Conservation (phyloP, 202 grass and related monocot species). For the Saccharum hybrid region DNA sequence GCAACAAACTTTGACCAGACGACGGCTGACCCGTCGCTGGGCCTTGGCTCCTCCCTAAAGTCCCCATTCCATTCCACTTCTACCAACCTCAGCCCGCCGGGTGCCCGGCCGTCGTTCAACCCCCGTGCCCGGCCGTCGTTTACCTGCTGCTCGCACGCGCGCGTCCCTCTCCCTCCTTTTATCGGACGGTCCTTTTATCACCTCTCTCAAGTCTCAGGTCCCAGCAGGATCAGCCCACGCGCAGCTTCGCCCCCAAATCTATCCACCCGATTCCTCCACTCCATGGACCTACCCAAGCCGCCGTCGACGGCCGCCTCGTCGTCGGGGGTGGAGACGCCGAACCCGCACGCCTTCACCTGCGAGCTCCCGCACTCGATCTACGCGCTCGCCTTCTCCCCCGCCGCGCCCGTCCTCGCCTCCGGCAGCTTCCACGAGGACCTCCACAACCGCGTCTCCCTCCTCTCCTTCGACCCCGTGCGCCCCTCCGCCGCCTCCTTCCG, state of each 20-base stretch:
- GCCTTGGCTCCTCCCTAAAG: neutral
- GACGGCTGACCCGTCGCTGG: neutral
- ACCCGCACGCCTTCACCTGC: constrained; percentile 76
- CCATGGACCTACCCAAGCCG: constrained; percentile 51
- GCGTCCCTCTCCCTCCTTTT: neutral
- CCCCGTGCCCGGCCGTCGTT: constrained; percentile 23
- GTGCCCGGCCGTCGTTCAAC: constrained; percentile 27
- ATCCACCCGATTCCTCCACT: neutral
- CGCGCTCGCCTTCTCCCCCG: constrained; percentile 85
- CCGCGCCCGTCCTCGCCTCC: constrained; percentile 68
- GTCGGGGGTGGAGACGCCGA: constrained; percentile 41
- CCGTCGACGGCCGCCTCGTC: constrained; percentile 39
- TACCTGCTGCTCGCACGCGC: constrained; percentile 20
- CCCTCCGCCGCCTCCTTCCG: constrained; percentile 65
- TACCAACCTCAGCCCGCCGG: neutral
- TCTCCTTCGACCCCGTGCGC: constrained; percentile 74
- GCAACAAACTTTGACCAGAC: constrained; percentile 3
- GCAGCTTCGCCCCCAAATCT: constrained; percentile 5
- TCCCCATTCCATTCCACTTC: neutral
- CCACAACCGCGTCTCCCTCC: constrained; percentile 81
- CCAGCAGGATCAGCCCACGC: neutral
- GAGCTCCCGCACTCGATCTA: constrained; percentile 86
- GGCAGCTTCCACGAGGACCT: constrained; percentile 88
- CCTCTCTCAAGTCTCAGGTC: neutral
- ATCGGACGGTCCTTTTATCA: neutral